A percentile compares a stretch with the other conserved stretches of the same genome.
Conservation (phyloP, 805 yeast genomes). For the Vanderwaltozyma yarrowii region DNA sequence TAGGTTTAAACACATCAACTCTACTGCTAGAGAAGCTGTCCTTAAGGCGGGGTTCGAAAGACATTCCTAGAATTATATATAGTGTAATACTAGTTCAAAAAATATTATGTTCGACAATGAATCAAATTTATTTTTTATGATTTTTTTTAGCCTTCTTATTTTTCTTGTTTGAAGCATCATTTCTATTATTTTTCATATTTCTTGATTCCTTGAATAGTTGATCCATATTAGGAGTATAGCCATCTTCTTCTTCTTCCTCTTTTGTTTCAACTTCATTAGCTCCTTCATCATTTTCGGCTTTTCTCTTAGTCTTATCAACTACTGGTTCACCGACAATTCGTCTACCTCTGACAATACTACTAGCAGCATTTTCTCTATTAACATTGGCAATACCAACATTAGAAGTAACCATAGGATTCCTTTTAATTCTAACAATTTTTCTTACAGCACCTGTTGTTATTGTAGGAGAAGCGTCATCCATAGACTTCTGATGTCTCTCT, state of each 20-base stretch:
- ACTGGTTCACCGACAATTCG: conserved; percentile 2
- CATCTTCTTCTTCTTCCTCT: not conserved
- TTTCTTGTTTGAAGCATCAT: not conserved
- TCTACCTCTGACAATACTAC: conserved; percentile 2
- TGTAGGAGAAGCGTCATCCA: too few species aligned
- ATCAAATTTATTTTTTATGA: not conserved
- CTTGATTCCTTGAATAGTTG: not conserved
- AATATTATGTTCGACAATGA: too few species aligned
- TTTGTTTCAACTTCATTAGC: not conserved
- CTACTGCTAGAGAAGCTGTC: conserved; percentile 79
- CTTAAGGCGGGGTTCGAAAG: conserved; percentile 44
- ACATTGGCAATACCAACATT: conserved; percentile 1
- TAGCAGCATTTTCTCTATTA: not conserved
- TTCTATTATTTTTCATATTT: not conserved
- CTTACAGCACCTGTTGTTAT: too few species aligned
- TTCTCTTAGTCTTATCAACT: not conserved
- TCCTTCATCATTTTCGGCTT: not conserved
- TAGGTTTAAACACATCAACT: conserved; percentile 85
- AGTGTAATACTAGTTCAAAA: too few species aligned
- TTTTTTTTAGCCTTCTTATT: conserved; percentile 1
- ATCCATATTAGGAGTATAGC: conserved; percentile 2
- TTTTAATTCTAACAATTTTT: not conserved
- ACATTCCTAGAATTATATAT: not conserved
- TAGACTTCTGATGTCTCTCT: not conserved
- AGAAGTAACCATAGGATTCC: not conserved